These are phyloP conservation scores for Syzygium grande DNA, from an alignment of 345 rosid genomes.

Conservation along the genomic window DNA sequence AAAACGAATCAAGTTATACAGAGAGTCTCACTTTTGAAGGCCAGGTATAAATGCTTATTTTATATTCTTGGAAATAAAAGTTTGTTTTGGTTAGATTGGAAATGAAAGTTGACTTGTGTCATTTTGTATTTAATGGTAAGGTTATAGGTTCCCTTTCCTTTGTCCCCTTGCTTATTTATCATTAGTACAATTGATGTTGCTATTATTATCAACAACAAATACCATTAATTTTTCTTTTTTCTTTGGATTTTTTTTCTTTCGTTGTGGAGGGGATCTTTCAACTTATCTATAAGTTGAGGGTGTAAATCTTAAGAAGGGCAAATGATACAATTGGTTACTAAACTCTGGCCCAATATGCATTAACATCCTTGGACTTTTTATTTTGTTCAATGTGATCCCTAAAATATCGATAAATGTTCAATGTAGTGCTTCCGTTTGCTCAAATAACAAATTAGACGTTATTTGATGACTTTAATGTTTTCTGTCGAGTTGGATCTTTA, in stretches of 20 bases:
- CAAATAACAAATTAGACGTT: not conserved
- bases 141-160: not conserved
- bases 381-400: not conserved
- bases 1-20: conserved; percentile 28
- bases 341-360: not conserved
- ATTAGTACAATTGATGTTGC: not conserved
- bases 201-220: not conserved
- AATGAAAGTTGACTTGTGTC: not conserved
- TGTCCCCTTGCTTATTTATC: not conserved
- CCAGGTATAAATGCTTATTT: conserved; percentile 42
- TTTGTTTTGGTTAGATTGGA: not conserved
- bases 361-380: not conserved
- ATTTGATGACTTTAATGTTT: not conserved
- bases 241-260: not conserved
- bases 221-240: not conserved
- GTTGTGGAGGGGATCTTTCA: not conserved
- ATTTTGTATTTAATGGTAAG: not conserved
- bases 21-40: conserved; percentile 88
- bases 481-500: not conserved
- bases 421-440: not conserved
- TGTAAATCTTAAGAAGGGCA: not conserved
- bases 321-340: not conserved
- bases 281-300: not conserved
- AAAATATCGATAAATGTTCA: not conserved
- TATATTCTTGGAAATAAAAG: not conserved